phyloP scores from a whole-genome alignment of 352 stramenopile species.

The Phytophthora brassicae region DNA sequence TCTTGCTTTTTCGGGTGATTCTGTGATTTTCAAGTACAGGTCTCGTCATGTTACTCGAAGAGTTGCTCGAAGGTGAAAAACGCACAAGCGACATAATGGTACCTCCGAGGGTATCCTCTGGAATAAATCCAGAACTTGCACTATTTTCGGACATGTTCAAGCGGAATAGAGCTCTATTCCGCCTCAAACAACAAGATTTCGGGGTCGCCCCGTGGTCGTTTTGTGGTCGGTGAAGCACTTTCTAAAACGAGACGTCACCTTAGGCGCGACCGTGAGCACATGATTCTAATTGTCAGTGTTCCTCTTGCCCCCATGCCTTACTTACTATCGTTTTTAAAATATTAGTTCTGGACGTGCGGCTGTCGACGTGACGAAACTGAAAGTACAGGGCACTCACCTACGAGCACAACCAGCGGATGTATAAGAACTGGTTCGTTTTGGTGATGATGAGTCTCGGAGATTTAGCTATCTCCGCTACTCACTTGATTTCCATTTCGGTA shows the following conservation, averaged over 20 bases:
- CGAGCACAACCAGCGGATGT: slow-evolving; percentile 9
- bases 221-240: neutral
- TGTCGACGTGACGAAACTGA: slow-evolving; percentile 20
- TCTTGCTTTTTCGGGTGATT: too few species aligned
- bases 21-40: too few species aligned
- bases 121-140: too few species aligned
- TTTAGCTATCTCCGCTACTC: slow-evolving; percentile 6
- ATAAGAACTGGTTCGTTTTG: slow-evolving; percentile 10
- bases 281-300: neutral
- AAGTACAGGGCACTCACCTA: slow-evolving; percentile 23
- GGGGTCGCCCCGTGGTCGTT: too few species aligned
- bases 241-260: slow-evolving; percentile 9
- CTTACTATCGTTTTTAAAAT: neutral
- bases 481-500: slow-evolving; percentile 21
- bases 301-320: slow-evolving; percentile 22
- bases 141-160: too few species aligned
- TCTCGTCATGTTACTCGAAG: too few species aligned
- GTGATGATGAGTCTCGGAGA: slow-evolving; percentile 12
- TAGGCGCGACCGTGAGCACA: neutral
- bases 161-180: too few species aligned
- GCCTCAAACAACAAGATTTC: too few species aligned
- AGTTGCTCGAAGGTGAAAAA: too few species aligned
- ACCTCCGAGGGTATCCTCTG: too few species aligned
- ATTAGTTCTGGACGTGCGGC: slow-evolving; percentile 13
- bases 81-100: too few species aligned